Percentiles rank a stretch among this genome's conserved stretches.
Conservation (phyloP, 106 monocot genomes). For the Allium fistulosum region DNA sequence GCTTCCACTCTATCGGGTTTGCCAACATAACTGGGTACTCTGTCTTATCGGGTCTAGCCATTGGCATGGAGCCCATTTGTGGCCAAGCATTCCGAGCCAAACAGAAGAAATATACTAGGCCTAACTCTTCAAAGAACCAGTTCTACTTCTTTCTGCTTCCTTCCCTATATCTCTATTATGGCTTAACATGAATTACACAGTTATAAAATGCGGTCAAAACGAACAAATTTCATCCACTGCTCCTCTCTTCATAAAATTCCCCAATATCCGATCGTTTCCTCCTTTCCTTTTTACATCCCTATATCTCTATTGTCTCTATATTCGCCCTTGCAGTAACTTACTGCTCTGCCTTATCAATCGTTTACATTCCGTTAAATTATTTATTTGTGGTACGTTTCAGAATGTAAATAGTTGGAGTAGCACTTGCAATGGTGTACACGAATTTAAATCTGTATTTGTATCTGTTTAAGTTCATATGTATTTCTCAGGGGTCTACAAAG, state of each 20-base stretch:
- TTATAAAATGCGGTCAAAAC: conserved; percentile 54
- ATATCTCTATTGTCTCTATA: conserved; percentile 60
- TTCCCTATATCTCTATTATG: conserved; percentile 72
- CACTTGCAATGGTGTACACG: conserved; percentile 49
- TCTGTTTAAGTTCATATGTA: conserved; percentile 19
- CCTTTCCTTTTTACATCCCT: conserved; percentile 73
- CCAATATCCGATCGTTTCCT: conserved; percentile 68
- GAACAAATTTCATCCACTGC: conserved; percentile 44
- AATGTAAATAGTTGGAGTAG: conserved; percentile 38
- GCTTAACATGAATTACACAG: conserved; percentile 57
- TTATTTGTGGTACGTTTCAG: conserved; percentile 46
- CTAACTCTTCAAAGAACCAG: conserved; percentile 72
- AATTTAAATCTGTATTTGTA: conserved; percentile 47
- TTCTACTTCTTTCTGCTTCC: conserved; percentile 66
- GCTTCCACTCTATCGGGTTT: conserved; percentile 81
- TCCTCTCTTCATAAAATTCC: conserved; percentile 34
- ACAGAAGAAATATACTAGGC: conserved; percentile 57
- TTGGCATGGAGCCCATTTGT: conserved; percentile 99
- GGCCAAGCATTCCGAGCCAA: conserved; percentile 82
- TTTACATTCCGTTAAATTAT: conserved; percentile 70
- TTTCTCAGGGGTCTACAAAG: conserved; percentile 35
- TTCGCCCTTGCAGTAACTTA: conserved; percentile 62
- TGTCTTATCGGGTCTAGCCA: conserved; percentile 79
- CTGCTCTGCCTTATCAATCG: conserved; percentile 54
- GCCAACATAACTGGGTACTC: conserved; percentile 97